A percentile compares a stretch with the other conserved stretches of the same genome.
Evolutionary conservation across 805 yeast genomes (phyloP).

Genomic region (Pichia gijzeniarum): DNA sequence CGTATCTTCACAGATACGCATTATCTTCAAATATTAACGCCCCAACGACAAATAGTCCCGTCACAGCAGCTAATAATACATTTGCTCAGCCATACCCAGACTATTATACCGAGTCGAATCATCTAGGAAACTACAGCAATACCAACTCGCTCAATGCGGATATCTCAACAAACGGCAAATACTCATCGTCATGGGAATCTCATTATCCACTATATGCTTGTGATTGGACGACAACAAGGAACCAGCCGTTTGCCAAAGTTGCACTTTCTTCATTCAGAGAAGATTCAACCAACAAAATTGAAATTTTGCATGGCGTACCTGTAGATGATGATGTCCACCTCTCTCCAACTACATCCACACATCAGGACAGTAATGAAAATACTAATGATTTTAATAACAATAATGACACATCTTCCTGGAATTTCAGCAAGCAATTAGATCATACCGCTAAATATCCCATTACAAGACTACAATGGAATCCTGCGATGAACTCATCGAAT

Average conservation of each 20-base stretch:
- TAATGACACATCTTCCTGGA: conserved; percentile 17
- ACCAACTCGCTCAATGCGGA: neutral
- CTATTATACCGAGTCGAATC: no score
- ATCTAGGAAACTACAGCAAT: neutral
- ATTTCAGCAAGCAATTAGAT: conserved; percentile 8
- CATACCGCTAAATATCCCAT: conserved; percentile 54
- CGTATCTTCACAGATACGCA: conserved; percentile 10
- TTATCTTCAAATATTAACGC: neutral
- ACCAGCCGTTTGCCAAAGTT: conserved; percentile 38
- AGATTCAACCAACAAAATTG: conserved; percentile 62
- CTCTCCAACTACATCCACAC: no score
- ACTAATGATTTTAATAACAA: conserved; percentile 20
- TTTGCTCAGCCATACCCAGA: no score
- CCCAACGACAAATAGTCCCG: neutral
- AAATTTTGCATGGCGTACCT: conserved; percentile 37
- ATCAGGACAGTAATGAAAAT: neutral
- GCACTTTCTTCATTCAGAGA: conserved; percentile 79
- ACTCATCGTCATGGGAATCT: conserved; percentile 38
- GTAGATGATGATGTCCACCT: conserved; percentile 2
- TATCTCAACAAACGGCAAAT: neutral
- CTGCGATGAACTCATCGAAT: conserved; percentile 30
- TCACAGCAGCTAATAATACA: no score
- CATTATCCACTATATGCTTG: conserved; percentile 44
- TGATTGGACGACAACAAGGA: conserved; percentile 42
- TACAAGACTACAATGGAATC: conserved; percentile 72